Base-by-base conservation (phyloP, 306 rosid species). In the Purshia tridentata region DNA sequence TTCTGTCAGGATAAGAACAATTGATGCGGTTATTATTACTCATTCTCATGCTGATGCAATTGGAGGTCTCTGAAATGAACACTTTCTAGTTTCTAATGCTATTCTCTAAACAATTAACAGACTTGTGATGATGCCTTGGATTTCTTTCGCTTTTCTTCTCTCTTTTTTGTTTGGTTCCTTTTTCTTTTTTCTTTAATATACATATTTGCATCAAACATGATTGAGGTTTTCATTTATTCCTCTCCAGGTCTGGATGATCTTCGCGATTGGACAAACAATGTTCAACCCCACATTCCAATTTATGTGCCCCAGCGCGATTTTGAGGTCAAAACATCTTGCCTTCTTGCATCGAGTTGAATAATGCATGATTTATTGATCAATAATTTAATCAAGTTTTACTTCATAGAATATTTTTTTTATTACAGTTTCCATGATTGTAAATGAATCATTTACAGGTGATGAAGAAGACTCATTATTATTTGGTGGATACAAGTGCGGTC, bases 11-110 rank as follows among this genome's bases (percentile, higher is more conserved):
- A 83, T 94, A 89, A 91, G 98, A 88, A 81, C 88, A 81, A 42
- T 94, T 80, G 97, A 94, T 77, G 98, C 97, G 14, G 98, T 91
- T 81, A 61, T 91, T 79, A 91, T 89, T 78, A 94, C 98, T 84
- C 97, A 94, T 85, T 94, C 97, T 59, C 97, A 91, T 88, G 98
- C 98, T 84, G 96, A 91, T 85, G 97, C 98, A 76, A 86, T 94
- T 65, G 98, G 98, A 94, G 95, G 96, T 94, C 94, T 88, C 87
- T 81, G 74, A 74, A 65, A 68, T 76, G 60, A 79, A 64, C 78
- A 65, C 84, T 81, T 70, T 79, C 76, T 73, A 44, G 72, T 81
- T 70, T 79, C 76, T 73, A 44, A 74, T 48, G 41, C 44, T 76
- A 71, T 81, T 74, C 72, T 71, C 72, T 75, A 55, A 71, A 70